Conservation (phyloP, 2,329 filamentous ascomycete species). For the Paracamarosporium sp. region DNA sequence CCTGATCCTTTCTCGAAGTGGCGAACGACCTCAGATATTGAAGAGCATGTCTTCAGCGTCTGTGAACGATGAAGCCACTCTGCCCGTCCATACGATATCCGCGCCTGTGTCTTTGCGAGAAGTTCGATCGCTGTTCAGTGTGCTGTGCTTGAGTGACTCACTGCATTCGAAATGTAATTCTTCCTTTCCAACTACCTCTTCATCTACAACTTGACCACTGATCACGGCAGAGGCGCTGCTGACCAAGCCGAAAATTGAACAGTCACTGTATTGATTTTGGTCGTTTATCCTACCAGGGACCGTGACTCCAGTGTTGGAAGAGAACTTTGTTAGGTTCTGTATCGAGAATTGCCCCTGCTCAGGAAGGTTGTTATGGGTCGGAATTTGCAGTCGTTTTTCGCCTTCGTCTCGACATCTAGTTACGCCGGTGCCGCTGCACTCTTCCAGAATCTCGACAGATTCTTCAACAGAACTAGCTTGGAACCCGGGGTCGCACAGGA, state of each 20-base stretch:
- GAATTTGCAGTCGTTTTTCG: not conserved
- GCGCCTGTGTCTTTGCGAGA: not conserved
- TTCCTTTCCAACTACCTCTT: not conserved
- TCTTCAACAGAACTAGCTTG: not conserved
- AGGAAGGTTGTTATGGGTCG: not conserved
- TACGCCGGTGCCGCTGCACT: not conserved
- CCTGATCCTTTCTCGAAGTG: too few species aligned
- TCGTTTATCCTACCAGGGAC: not conserved
- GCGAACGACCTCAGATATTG: not conserved
- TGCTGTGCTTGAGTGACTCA: not conserved
- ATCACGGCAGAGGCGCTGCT: not conserved
- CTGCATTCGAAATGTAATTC: not conserved
- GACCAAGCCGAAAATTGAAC: not conserved
- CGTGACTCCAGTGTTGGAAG: not conserved
- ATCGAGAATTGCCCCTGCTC: not conserved
- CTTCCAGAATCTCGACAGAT: slow-evolving; percentile 3
- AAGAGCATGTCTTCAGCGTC: not conserved
- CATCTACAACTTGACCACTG: not conserved
- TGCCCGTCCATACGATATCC: not conserved
- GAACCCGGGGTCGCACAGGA: slow-evolving; percentile 13
- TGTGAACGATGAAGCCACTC: not conserved
- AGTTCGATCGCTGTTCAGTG: not conserved
- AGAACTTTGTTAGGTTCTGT: not conserved
- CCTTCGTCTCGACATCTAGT: too few species aligned
- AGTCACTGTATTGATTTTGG: not conserved